Conservation (phyloP, 2,329 filamentous ascomycete species). For the Coniochaeta prunicola region DNA sequence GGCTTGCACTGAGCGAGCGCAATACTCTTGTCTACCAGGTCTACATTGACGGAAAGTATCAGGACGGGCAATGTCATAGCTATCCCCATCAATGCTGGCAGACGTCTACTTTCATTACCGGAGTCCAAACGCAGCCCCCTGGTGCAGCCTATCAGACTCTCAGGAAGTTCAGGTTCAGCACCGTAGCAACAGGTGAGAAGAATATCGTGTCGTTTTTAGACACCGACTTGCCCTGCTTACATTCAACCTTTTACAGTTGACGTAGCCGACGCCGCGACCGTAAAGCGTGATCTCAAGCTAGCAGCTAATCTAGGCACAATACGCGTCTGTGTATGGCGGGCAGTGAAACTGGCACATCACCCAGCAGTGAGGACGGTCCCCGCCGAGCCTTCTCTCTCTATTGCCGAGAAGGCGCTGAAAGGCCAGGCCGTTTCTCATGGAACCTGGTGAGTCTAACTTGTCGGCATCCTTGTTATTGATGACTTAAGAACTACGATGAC, state of each 20-base stretch:
- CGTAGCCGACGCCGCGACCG: background rate
- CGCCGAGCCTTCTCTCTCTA: background rate
- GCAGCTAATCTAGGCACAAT: background rate
- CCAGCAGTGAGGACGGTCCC: background rate
- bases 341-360: background rate
- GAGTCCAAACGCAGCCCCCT: background rate
- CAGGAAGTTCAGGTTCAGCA: background rate
- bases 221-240: background rate
- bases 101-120: background rate
- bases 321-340: background rate
- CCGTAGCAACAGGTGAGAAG: background rate
- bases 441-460: background rate
- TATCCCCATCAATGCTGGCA: too few species aligned
- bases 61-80: background rate
- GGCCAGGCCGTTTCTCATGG: background rate
- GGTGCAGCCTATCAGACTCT: background rate
- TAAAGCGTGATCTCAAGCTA: background rate
- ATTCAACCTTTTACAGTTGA: background rate
- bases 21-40: background rate
- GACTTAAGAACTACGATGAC: background rate
- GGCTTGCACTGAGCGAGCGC: background rate
- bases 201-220: background rate
- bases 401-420: background rate
- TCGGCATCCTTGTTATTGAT: background rate
- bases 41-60: background rate